Percentiles rank a stretch among this genome's conserved stretches.
These are phyloP conservation scores for Paspalum vaginatum DNA, from an alignment of 176 grass and related monocot species.

Conservation along the genomic window DNA sequence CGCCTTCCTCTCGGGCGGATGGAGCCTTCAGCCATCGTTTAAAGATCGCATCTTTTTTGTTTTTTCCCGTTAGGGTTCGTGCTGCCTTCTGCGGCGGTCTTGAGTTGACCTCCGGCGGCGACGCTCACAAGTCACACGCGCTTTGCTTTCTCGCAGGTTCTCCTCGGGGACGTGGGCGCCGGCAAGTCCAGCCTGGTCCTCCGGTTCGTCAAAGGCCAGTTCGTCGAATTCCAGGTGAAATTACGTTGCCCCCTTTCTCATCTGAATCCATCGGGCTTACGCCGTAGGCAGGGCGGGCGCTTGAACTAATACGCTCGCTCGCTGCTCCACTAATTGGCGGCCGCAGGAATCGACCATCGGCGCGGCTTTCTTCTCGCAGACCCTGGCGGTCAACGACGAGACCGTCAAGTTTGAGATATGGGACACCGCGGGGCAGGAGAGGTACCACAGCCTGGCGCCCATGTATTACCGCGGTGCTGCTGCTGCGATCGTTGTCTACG, in stretches of 20 bases:
- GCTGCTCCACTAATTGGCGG: not conserved
- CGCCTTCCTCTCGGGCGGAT: not conserved
- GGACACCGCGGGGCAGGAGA: slow-evolving; percentile 94
- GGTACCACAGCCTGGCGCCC: slow-evolving; percentile 90
- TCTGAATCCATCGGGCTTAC: not conserved
- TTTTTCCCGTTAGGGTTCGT: not conserved
- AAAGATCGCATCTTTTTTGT: not conserved
- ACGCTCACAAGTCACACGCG: too few relatives aligned
- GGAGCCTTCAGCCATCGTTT: not conserved
- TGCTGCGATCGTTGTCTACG: slow-evolving; percentile 79
- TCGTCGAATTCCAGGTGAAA: slow-evolving; percentile 94
- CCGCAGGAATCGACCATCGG: slow-evolving; percentile 89
- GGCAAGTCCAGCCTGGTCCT: slow-evolving; percentile 95
- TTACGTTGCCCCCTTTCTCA: not conserved
- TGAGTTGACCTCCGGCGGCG: not conserved
- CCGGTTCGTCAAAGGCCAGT: slow-evolving; percentile 97
- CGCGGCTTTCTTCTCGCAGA: slow-evolving; percentile 93
- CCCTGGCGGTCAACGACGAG: slow-evolving; percentile 68
- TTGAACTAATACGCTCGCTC: not conserved
- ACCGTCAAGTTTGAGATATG: slow-evolving; percentile 97
- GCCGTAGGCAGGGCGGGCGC: not conserved
- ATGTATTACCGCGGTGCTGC: slow-evolving; percentile 94
- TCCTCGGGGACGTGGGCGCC: slow-evolving; percentile 88
- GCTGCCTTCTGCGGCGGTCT: not conserved
- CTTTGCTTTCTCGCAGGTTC: slow-evolving; percentile 52